Conservation (phyloP, 179 eudicot genomes). For the Pouteria campechiana region DNA sequence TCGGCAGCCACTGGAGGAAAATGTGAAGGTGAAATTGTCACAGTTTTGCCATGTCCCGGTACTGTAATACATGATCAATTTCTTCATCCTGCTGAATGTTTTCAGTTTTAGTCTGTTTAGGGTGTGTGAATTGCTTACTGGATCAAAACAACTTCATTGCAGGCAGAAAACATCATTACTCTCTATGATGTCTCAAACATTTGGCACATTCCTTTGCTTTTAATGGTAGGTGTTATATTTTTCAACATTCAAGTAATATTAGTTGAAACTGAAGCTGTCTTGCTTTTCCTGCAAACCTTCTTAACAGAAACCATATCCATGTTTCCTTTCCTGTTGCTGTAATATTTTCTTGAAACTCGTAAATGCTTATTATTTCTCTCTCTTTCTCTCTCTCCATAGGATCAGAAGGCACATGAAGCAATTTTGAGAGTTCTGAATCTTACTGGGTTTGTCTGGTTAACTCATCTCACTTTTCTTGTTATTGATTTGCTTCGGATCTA, state of each 20-base stretch:
- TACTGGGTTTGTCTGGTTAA: slow-evolving; percentile 38
- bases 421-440: slow-evolving; percentile 78
- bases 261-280: too few species aligned
- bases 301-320: too few species aligned
- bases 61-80: slow-evolving; percentile 1
- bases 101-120: neutral
- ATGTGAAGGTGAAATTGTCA: slow-evolving; percentile 72
- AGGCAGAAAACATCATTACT: slow-evolving; percentile 70
- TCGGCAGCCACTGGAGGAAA: slow-evolving; percentile 54
- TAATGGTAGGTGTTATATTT: slow-evolving; percentile 88
- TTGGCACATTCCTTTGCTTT: slow-evolving; percentile 89
- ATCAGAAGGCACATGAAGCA: slow-evolving; percentile 91
- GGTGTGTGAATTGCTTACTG: neutral
- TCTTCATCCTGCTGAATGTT: neutral
- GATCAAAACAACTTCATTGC: slow-evolving; percentile 3
- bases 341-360: neutral
- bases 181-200: slow-evolving; percentile 91
- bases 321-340: neutral
- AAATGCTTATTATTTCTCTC: too few species aligned
- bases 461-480: slow-evolving; percentile 3
- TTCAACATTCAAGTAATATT: too few species aligned
- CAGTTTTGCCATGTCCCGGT: slow-evolving; percentile 96
- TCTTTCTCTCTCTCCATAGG: slow-evolving; percentile 27
- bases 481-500: neutral
- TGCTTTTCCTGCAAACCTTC: too few species aligned